Evolutionary conservation across 75 land plant genomes (phyloP), one percentile per base, ranked within the genome.

Genomic region (Sequoiadendron giganteum): DNA sequence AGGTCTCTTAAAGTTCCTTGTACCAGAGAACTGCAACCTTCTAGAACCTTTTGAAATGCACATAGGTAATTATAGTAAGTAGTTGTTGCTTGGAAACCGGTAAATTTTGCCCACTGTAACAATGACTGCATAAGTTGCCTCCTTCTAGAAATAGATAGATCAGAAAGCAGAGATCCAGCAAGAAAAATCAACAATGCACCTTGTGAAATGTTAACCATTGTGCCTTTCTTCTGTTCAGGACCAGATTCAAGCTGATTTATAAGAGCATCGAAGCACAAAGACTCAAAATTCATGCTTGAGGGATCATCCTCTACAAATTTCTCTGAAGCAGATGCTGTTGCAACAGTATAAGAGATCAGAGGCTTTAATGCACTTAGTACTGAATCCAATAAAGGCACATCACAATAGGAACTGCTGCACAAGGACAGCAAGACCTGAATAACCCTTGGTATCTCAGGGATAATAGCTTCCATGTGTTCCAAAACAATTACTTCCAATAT

Each of bases 381-480:
- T 54, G 96, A 93, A 72, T 94, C 93, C 86, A 97, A 96, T 87
- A 97, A 92, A 30, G 92, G 81, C 58, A 97, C 93, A 87, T 97
- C 99, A 92, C 94, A 95, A 85, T 93, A 97, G 30, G 93, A 87
- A 16, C 91, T 91, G 68, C 88, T 90, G 70, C 97, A 93, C 36
- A 97, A 85, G 42, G 96, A 92, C 40, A 91, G 42, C 25, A 97
- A 85, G 25, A 96, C 91, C 40, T 93, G 93, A 48, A 94, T 91
- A 49, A 97, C 91, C 91, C 97, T 89, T 32, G 99, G 97, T 48
- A 96, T 90, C 89, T 97, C 99, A 81, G 97, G 99, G 15, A 95
- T 85, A 76, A 97, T 91, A 56, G 98, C 94, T 92, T 96, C 99
- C 94, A 96, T 94, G 88, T 97, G 98, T 89, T 97, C 98, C 85